Base-by-base conservation (phyloP, 1,284 basidiomycete species). In the Ustilago nuda region DNA sequence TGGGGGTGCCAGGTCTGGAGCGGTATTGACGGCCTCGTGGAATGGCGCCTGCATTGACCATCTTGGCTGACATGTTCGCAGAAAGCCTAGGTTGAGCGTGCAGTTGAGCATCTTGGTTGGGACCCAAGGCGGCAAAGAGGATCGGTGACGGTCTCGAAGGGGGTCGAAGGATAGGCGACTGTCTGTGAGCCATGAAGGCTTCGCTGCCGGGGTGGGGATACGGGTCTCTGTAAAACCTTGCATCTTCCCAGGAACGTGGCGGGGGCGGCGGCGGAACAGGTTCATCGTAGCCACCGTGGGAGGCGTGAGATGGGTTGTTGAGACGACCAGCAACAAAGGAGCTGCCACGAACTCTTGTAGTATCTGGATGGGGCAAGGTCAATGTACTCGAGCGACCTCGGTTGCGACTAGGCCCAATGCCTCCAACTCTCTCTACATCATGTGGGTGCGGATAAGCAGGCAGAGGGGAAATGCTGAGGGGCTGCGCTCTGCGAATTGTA, bases 321-420 rank as follows among this genome's bases (percentile, higher is more conserved):
- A 39, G 59, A 33, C 67, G 62, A 8, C 37, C 58, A 17, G 51
- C 57, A 11, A 68, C 48, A 39, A 67, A 73, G 3, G 71, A 68
- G 27, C 52, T 39, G 35, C 65, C 71, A 30, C 66, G 65, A 2
- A 59, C 36, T 13, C 69, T 66, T 1, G 62, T 32, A 1, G 57
- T 39, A 13, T 74, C 65, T 8, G 68, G 59, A n/a, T 63, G 67
- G 1, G 76, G 68, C 9, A 79, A 32, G 1, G 75, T 59, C 36
- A 79, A 45, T 3, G 77, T 79, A 57, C 55, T 79, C 1, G 77
- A 72, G 9, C 77, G 70, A 9, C 76, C 76, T 30, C 76, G 59
- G 35, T 60, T 72, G 53, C 74, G 74, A 36, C 27, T 72, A 8
- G 74, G 74, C 11, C 69, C 74, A 13, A 72, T 66, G 33, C 48